Conservation (phyloP, 495 filamentous ascomycete genomes). For the Lepraria neglecta region DNA sequence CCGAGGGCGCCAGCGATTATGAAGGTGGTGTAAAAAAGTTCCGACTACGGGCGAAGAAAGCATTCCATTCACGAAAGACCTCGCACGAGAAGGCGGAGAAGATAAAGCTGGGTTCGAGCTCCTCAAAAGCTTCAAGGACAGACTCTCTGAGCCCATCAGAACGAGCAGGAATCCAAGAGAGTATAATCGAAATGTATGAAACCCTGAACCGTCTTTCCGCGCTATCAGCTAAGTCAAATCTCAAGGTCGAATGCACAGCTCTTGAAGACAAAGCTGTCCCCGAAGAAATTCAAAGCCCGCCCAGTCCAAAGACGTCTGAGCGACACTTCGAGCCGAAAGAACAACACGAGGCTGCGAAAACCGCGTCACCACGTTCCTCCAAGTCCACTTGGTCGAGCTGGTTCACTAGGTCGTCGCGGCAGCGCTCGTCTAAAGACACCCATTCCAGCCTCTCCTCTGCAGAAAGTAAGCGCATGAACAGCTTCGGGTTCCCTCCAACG, state of each 20-base stretch:
- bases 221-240: slow-evolving; percentile 22
- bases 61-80: slow-evolving; percentile 16
- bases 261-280: background rate
- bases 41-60: slow-evolving; percentile 19
- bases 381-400: slow-evolving; percentile 3
- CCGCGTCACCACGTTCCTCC: slow-evolving; percentile 4
- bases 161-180: slow-evolving; percentile 24
- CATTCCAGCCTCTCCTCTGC: background rate
- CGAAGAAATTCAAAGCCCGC: slow-evolving; percentile 3
- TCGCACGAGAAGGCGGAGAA: slow-evolving; percentile 17
- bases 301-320: background rate
- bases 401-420: background rate
- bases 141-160: background rate
- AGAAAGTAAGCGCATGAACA: background rate
- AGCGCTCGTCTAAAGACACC: slow-evolving; percentile 4
- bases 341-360: background rate
- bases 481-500: background rate
- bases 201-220: slow-evolving; percentile 30
- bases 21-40: slow-evolving; percentile 14
- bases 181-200: slow-evolving; percentile 23
- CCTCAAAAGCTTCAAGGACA: background rate
- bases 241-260: slow-evolving; percentile 8
- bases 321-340: slow-evolving; percentile 11
- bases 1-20: slow-evolving; percentile 14
- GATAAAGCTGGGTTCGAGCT: background rate